Evolutionary conservation across 768 basidiomycete genomes (phyloP).

Genomic region (Cystofilobasidium bisporidii): DNA sequence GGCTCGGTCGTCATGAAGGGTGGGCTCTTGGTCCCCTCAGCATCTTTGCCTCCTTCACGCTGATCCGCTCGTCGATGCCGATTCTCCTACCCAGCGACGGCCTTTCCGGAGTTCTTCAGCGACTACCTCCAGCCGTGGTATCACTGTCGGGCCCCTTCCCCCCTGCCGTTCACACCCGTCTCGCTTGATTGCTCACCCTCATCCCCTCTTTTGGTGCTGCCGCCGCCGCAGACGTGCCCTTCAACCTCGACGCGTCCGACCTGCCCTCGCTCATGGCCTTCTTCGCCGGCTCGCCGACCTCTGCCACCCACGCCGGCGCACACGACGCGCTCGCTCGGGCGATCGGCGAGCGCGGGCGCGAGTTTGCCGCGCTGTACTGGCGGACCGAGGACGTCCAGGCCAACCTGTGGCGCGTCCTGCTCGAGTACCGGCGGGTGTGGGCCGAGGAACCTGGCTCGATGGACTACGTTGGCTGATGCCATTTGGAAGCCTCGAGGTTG

Average conservation of each 20-base stretch:
- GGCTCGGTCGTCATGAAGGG: constrained; percentile 2
- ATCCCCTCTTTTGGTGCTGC: no score
- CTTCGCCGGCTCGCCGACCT: constrained; percentile 55
- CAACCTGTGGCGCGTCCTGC: not conserved
- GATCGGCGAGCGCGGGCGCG: constrained; percentile 51
- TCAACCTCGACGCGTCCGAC: constrained; percentile 54
- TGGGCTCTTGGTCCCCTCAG: no score
- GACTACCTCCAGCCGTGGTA: constrained; percentile 58
- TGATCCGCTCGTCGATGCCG: no score
- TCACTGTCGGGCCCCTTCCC: constrained; percentile 42
- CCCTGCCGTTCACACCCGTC: no score
- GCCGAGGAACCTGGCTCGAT: not conserved
- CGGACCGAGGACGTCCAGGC: constrained; percentile 49
- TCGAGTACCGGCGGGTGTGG: not conserved
- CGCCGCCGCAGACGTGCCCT: constrained; percentile 46
- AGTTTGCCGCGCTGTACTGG: constrained; percentile 54
- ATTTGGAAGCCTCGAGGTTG: no score
- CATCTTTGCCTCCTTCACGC: no score
- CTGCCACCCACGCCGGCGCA: constrained; percentile 46
- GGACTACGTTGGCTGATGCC: no score
- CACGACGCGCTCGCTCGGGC: constrained; percentile 54
- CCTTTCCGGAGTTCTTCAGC: not conserved
- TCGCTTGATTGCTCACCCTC: no score
- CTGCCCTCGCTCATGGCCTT: constrained; percentile 62
- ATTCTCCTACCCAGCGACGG: not conserved